Base-by-base conservation (phyloP, 139 green algal genomes). In the Diplosphaera chodatii region DNA sequence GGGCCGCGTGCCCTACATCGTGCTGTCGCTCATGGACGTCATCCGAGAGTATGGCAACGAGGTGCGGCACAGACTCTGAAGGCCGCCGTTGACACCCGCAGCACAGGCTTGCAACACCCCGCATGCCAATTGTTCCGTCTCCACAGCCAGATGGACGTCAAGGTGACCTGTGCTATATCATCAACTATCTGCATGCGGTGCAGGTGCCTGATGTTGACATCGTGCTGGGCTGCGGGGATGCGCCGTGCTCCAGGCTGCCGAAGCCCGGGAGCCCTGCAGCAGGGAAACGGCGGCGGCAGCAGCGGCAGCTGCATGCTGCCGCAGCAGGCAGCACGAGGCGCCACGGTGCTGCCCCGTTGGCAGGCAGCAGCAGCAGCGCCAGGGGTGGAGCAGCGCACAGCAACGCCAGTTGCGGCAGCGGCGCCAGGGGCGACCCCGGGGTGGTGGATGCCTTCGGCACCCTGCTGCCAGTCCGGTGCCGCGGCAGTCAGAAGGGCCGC, bases 1-100 rank as follows among this genome's bases (percentile, higher is more conserved):
- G 68, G 80, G 80, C 6, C 77, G 77, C 16, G 75, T 85, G 27
- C 80, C 80, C 4, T 85, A 81, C 48, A 68, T 69, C 3, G 34
- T 85, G 21, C 64, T 85, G 21, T 62, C 67, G 1, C 32, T 85
- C 23, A 55, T 85, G 66, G 76, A 85, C 32, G 64, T 55, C 23
- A 71, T 85, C 16, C 73, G 77, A 21, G 30, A 70, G 4, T 80
- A 78, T 32, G 76, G 76, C 5, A 73, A 72, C 10, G 71, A 84
- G 79, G 78, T 84, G 37, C 23, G 37, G 37, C 37, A 48, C 37
- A 20, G 37, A 6, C 6, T 48, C 37, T 48, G 37, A n/a, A n/a
- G n/a, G n/a, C n/a, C n/a, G n/a, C n/a, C n/a, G n/a, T n/a, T n/a
- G n/a, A n/a, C n/a, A n/a, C n/a, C n/a, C n/a, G n/a, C n/a, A n/a